Conservation (phyloP, 306 rosid genomes). For the Vicia faba region DNA sequence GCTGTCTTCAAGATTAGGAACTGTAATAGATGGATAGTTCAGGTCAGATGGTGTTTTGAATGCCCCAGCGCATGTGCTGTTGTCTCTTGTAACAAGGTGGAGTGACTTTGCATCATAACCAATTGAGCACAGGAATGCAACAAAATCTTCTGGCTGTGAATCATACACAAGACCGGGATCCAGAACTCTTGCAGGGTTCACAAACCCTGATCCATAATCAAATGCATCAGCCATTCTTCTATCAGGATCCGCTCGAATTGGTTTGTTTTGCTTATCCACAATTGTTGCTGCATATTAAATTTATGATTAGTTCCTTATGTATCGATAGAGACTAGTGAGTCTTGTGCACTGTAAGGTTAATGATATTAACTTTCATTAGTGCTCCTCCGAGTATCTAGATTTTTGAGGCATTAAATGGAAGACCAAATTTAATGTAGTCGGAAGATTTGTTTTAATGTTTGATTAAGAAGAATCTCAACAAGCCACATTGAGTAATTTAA, state of each 20-base stretch:
- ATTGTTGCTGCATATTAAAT: slow-evolving; percentile 61
- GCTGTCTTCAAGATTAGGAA: slow-evolving; percentile 61
- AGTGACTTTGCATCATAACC: slow-evolving; percentile 67
- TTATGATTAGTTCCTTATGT: slow-evolving; percentile 36
- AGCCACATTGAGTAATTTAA: neutral
- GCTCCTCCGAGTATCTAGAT: slow-evolving; percentile 1
- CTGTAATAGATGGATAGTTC: slow-evolving; percentile 75
- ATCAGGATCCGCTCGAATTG: slow-evolving; percentile 61
- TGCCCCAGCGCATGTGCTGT: slow-evolving; percentile 59
- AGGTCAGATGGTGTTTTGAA: slow-evolving; percentile 57
- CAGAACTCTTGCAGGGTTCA: slow-evolving; percentile 68
- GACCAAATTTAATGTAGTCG: neutral
- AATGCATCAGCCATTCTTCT: slow-evolving; percentile 65
- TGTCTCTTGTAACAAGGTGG: slow-evolving; percentile 65
- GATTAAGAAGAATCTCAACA: slow-evolving; percentile 18
- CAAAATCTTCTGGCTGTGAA: slow-evolving; percentile 53
- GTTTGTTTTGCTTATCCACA: slow-evolving; percentile 62
- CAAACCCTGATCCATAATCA: slow-evolving; percentile 81
- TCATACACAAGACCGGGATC: slow-evolving; percentile 77
- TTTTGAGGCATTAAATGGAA: slow-evolving; percentile 1
- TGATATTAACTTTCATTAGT: slow-evolving; percentile 7
- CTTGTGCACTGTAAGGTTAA: neutral
- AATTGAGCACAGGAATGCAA: slow-evolving; percentile 68
- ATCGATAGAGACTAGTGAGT: neutral
- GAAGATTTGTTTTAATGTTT: slow-evolving; percentile 11